Conservation (phyloP, 306 rosid species). For the Quercus engelmannii region DNA sequence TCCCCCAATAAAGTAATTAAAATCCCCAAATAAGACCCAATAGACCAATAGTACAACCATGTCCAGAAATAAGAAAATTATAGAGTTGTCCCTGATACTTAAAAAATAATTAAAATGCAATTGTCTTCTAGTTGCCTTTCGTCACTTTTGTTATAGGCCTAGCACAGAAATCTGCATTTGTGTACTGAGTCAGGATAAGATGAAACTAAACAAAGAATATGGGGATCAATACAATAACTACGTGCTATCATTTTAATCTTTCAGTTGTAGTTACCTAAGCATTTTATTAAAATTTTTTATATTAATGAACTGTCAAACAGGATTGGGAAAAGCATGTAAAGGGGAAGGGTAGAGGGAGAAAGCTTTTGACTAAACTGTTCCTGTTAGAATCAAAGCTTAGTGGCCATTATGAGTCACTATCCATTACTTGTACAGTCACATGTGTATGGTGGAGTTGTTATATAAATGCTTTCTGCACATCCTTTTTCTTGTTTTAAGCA, state of each 20-base stretch:
- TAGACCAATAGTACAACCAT: too few relatives aligned
- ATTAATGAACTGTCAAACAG: neutral
- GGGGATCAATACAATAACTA: neutral
- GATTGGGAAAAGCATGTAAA: neutral
- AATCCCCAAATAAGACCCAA: too few relatives aligned
- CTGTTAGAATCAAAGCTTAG: neutral
- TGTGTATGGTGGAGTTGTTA: neutral
- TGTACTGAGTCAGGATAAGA: neutral
- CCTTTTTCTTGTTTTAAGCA: conserved; percentile 11
- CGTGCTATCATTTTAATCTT: neutral
- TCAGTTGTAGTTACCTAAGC: neutral
- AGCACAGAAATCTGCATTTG: neutral
- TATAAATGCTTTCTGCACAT: neutral
- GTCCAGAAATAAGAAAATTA: too few relatives aligned
- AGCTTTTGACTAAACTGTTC: neutral
- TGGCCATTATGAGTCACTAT: neutral
- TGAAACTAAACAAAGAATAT: neutral
- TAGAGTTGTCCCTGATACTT: too few relatives aligned
- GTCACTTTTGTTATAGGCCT: neutral
- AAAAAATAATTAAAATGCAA: too few relatives aligned
- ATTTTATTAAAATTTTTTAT: neutral
- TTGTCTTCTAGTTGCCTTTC: too few relatives aligned
- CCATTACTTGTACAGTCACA: neutral
- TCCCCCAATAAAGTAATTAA: too few relatives aligned
- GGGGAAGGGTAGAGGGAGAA: neutral